Evolutionary conservation across 2,329 filamentous ascomycete species (phyloP).

Genomic region (Neocatenulostroma microsporum): DNA sequence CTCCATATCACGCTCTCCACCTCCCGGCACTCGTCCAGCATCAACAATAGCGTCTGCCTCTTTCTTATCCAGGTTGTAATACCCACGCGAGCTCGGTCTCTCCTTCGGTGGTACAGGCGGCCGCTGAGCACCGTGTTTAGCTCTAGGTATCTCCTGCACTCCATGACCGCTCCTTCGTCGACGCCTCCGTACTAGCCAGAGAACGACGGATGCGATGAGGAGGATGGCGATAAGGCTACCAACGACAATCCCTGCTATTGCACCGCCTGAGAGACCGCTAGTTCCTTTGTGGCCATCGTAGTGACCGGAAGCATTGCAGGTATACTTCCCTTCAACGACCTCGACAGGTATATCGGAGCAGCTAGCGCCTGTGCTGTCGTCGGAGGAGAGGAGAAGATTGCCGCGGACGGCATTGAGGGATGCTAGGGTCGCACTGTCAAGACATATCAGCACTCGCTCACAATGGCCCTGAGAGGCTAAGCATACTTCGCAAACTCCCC

Average conservation of each 20-base stretch:
- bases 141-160: not conserved
- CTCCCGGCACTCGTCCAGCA: not conserved
- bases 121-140: not conserved
- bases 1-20: not conserved
- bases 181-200: not conserved
- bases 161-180: not conserved
- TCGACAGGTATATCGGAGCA: not conserved
- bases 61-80: slow-evolving; percentile 1
- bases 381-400: not conserved
- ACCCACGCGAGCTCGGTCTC: not conserved
- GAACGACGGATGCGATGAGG: not conserved
- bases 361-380: not conserved
- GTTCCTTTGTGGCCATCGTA: not conserved
- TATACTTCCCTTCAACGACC: not conserved
- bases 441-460: not conserved
- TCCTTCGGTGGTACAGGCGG: slow-evolving; percentile 1
- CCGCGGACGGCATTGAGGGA: not conserved
- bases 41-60: not conserved
- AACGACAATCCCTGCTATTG: slow-evolving; percentile 1
- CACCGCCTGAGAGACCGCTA: slow-evolving; percentile 1
- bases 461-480: too few relatives aligned
- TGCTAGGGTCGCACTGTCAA: not conserved
- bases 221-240: too few relatives aligned
- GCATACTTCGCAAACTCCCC: slow-evolving; percentile 7
- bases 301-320: not conserved